Conservation (phyloP, 208 protist genomes). For the Trichomonas vaginalis region DNA sequence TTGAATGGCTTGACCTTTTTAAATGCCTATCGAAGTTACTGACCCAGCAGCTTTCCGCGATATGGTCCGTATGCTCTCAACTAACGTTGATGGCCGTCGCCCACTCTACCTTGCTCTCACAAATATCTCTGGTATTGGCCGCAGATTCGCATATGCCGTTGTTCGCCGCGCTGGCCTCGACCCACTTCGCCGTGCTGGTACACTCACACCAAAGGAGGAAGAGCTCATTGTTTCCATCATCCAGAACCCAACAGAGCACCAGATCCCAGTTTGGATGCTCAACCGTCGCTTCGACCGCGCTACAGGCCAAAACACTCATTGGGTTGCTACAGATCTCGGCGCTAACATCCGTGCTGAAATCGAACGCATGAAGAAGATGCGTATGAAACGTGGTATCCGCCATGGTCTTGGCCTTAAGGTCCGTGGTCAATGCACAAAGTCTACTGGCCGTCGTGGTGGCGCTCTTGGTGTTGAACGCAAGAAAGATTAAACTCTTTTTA, state of each 20-base stretch:
- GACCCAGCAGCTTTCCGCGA: constrained; percentile 8
- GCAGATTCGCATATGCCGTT: constrained; percentile 7
- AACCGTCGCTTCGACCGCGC: neutral
- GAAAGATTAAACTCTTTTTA: constrained; percentile 1
- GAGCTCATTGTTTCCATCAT: neutral
- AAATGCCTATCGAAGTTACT: neutral
- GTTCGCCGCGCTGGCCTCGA: neutral
- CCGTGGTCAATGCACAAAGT: constrained; percentile 18
- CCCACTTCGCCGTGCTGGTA: neutral
- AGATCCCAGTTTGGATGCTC: constrained; percentile 7
- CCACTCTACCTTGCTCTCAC: neutral
- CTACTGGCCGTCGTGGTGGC: neutral
- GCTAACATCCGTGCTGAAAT: neutral
- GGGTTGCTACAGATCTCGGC: neutral
- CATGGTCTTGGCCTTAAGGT: neutral
- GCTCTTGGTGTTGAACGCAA: constrained; percentile 19
- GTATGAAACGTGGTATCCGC: constrained; percentile 18
- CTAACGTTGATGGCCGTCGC: constrained; percentile 6
- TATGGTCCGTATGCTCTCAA: constrained; percentile 19
- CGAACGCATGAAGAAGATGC: constrained; percentile 18
- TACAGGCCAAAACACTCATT: neutral
- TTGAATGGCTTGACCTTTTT: neutral
- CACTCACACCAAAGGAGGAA: neutral
- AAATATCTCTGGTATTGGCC: constrained; percentile 11
- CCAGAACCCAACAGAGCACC: constrained; percentile 15